Percentiles rank a stretch among this genome's conserved stretches.
Conservation (phyloP, 2,329 filamentous ascomycete genomes). For the Plectosphaerella sp. region DNA sequence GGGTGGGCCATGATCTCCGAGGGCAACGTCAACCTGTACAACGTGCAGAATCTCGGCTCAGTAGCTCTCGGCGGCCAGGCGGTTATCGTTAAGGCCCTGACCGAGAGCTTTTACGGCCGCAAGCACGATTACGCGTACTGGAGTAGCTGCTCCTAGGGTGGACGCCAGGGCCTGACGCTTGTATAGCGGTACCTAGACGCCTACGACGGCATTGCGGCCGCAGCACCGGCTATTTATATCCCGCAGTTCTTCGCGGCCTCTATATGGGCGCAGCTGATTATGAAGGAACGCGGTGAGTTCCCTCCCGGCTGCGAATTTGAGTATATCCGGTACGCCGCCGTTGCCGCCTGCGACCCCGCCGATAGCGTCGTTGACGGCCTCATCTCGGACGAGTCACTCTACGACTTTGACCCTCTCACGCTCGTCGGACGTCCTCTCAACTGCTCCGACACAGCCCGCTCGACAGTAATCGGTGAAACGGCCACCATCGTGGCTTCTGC, state of each 20-base stretch:
- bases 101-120: constrained; percentile 39
- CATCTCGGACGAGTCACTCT: constrained; percentile 19
- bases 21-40: not conserved
- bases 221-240: constrained; percentile 35
- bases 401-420: constrained; percentile 9
- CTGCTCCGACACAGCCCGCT: too few relatives aligned
- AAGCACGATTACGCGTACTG: constrained; percentile 43
- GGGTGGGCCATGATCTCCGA: not conserved
- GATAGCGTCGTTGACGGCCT: constrained; percentile 43
- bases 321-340: constrained; percentile 28
- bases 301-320: constrained; percentile 17
- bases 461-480: too few relatives aligned
- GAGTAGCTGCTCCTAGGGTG: constrained; percentile 55
- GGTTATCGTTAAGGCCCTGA: constrained; percentile 42
- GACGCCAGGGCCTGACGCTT: constrained; percentile 51
- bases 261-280: too few relatives aligned
- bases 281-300: constrained; percentile 3
- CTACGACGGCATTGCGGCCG: constrained; percentile 53
- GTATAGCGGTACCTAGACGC: constrained; percentile 49
- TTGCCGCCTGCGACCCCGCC: constrained; percentile 34
- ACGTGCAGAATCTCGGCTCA: not conserved
- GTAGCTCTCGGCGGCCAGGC: constrained; percentile 14
- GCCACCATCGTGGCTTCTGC: too few relatives aligned
- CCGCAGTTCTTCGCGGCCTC: too few relatives aligned
- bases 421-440: too few relatives aligned